Conservation (phyloP, 164 flowering plant genomes). For the Kingdonia uniflora region DNA sequence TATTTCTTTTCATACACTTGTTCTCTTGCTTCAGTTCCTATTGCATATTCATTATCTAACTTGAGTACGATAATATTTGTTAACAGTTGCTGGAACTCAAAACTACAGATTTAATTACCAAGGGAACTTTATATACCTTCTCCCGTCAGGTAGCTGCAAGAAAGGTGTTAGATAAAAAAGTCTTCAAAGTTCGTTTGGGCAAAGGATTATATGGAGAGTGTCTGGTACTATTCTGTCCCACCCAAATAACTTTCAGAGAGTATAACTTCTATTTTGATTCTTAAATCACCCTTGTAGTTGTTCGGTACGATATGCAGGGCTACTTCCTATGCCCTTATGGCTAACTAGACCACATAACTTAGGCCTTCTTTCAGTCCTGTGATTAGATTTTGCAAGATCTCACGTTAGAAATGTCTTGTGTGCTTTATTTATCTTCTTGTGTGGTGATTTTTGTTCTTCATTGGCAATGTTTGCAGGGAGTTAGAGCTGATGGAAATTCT, state of each 20-base stretch:
- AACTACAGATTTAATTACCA: constrained; percentile 36
- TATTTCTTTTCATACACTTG: no score
- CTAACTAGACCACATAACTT: no score
- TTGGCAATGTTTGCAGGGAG: constrained; percentile 36
- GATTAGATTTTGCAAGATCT: no score
- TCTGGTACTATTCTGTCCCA: constrained; percentile 38
- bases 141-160: constrained; percentile 45
- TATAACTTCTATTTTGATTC: background rate
- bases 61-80: no score
- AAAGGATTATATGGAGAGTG: constrained; percentile 90
- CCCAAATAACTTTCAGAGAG: background rate
- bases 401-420: no score
- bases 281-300: background rate
- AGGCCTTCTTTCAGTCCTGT: no score
- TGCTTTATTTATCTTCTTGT: background rate
- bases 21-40: no score
- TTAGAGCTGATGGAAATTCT: constrained; percentile 63
- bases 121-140: constrained; percentile 37
- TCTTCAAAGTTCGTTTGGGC: constrained; percentile 63
- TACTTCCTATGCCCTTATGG: no score
- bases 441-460: background rate
- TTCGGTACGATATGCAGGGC: no score
- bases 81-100: constrained; percentile 54
- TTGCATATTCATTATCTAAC: no score
- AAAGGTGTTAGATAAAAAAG: constrained; percentile 39